phyloP scores from a whole-genome alignment of 2,329 filamentous ascomycete species.

The Onygenales sp. region DNA sequence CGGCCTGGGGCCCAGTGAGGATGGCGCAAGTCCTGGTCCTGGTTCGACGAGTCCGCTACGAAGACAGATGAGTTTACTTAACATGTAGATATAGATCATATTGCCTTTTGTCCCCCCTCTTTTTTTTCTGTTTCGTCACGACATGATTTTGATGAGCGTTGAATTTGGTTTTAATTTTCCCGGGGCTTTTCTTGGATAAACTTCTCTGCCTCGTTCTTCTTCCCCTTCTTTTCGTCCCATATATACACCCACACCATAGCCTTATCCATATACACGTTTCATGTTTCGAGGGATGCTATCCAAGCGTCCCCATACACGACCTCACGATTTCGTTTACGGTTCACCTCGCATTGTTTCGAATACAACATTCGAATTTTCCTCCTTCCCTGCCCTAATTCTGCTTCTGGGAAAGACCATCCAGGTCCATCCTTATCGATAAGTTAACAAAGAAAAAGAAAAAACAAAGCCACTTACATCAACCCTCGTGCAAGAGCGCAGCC shows the following conservation, averaged over 20 bases:
- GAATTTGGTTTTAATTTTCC: too few species aligned
- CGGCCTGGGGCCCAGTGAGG: slow-evolving; percentile 53
- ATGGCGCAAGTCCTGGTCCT: slow-evolving; percentile 47
- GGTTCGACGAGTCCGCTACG: slow-evolving; percentile 56
- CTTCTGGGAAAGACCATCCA: too few species aligned
- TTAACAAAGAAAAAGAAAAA: too few species aligned
- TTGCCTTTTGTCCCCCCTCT: background rate
- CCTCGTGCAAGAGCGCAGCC: too few species aligned
- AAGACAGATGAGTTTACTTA: slow-evolving; percentile 64
- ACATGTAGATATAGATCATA: slow-evolving; percentile 37
- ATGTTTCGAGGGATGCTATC: background rate
- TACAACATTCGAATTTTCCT: too few species aligned
- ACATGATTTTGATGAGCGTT: background rate
- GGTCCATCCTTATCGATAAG: too few species aligned
- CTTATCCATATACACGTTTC: background rate
- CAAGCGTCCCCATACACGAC: too few species aligned
- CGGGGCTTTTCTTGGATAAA: background rate
- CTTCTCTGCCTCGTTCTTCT: background rate
- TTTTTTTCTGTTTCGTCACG: background rate
- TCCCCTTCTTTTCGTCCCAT: background rate
- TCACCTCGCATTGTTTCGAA: too few species aligned
- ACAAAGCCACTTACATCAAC: too few species aligned
- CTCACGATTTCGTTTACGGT: too few species aligned
- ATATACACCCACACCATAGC: background rate
- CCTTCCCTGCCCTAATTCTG: too few species aligned